These are phyloP conservation scores for Phytophthora cajani DNA, from an alignment of 352 stramenopile genomes.

Conservation along the genomic window DNA sequence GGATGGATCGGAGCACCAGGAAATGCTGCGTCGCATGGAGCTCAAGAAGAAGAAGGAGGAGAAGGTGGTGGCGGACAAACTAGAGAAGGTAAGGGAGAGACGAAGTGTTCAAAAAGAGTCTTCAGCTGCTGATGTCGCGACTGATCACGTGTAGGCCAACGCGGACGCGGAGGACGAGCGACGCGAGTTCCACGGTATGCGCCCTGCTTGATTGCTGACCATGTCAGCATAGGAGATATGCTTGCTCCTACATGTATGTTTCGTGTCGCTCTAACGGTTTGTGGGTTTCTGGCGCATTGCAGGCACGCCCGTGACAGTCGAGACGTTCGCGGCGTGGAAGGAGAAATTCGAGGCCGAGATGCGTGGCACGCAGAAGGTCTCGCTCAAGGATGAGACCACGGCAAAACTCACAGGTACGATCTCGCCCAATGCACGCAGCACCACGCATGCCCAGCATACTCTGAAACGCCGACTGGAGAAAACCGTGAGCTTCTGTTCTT, in stretches of 20 bases:
- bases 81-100: conserved; percentile 41
- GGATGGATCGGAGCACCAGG: conserved; percentile 89
- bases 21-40: conserved; percentile 88
- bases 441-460: not conserved
- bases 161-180: conserved; percentile 32
- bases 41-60: conserved; percentile 84
- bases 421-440: conserved; percentile 4
- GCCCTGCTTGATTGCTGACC: not conserved
- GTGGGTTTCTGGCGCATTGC: conserved; percentile 12
- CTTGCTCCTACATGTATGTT: not conserved
- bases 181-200: conserved; percentile 43
- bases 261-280: not conserved
- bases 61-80: conserved; percentile 58
- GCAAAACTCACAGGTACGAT: conserved; percentile 76
- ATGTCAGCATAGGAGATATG: not conserved
- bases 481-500: not conserved
- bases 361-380: conserved; percentile 47
- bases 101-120: not conserved
- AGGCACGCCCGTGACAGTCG: conserved; percentile 84
- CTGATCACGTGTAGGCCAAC: conserved; percentile 32
- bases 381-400: conserved; percentile 69
- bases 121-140: conserved; percentile 18
- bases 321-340: conserved; percentile 78
- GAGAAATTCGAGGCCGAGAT: conserved; percentile 78
- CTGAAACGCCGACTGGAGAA: not conserved